Evolutionary conservation across 768 basidiomycete species (phyloP).

Genomic region (Lentinula sp.): DNA sequence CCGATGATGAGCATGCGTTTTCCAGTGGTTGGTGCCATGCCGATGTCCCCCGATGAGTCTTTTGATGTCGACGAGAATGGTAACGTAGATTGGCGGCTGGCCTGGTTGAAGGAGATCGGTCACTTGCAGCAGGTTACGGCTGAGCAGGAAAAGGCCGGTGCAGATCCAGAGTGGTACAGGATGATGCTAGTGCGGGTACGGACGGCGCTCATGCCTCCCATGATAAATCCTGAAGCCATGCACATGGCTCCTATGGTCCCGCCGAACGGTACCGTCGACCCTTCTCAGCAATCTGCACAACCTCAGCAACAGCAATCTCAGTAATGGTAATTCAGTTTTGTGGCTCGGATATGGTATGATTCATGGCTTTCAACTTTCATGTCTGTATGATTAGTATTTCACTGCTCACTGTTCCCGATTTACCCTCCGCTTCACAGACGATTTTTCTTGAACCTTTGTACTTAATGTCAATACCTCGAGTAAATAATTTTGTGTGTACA

Average conservation of each 20-base stretch:
- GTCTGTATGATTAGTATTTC: neutral
- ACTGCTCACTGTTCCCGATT: neutral
- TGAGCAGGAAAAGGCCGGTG: constrained; percentile 79
- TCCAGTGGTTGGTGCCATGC: constrained; percentile 46
- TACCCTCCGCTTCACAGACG: neutral
- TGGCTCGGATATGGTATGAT: neutral
- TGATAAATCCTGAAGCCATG: constrained; percentile 13
- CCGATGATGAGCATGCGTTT: constrained; percentile 69
- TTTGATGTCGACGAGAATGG: constrained; percentile 75
- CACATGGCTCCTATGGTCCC: constrained; percentile 6
- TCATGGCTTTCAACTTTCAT: neutral
- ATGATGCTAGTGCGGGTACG: constrained; percentile 83
- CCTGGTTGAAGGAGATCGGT: constrained; percentile 77
- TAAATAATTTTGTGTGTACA: neutral
- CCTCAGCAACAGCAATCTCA: neutral
- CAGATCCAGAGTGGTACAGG: constrained; percentile 79
- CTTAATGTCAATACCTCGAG: neutral
- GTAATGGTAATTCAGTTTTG: neutral
- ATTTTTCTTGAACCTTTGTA: neutral
- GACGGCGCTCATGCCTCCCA: constrained; percentile 55
- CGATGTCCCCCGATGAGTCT: constrained; percentile 58
- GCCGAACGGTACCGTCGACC: neutral
- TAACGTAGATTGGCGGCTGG: constrained; percentile 72
- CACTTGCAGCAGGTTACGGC: constrained; percentile 70
- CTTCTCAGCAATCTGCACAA: neutral